Base-by-base conservation (phyloP, 176 grass and related monocot species). In the Alopecurus myosuroides region DNA sequence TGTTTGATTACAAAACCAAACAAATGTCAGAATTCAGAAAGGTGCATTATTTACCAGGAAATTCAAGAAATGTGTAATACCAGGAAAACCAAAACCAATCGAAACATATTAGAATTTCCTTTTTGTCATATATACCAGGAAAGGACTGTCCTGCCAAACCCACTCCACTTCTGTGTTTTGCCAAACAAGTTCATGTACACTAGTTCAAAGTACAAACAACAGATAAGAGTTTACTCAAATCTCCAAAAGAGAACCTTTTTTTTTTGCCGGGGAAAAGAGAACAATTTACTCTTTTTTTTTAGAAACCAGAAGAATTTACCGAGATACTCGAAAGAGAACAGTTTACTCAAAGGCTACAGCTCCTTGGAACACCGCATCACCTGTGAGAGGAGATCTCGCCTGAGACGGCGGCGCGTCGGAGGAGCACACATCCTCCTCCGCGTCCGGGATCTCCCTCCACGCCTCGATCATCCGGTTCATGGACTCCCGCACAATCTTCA, bases 381-480 rank as follows among this genome's bases (percentile, higher is more conserved):
- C 97, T 96, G 72, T 67, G 56, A 35, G 28, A 49, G 91, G 86
- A 88, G 89, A 85, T 85, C 85, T 95, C 0, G 89, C 37, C 48
- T 87, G 91, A 6, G 79, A 83, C 0, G 81, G 70, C 29, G 71
- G 64, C 42, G 68, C 74, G 61, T 14, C 68, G 45, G 81, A 81
- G 62, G 80, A 86, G 75, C 75, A 87, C 26, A 94, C 76, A 4
- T 85, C 85, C 63, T 92, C 93, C 17, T 87, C 86, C 57, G 81
- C 26, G 31, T 91, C 89, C 18, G 97, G 97, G 70, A 98, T 92
- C 70, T 98, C 93, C 68, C 68, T 98, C 97, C 97, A 98, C 42
- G 94, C 91, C 58, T 98, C 89, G 58, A 98, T 83, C 97, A 98
- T 96, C 62, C 88, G 65, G 44, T 87, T 98, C 97, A 98, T 98